Conservation (phyloP, 2,329 filamentous ascomycete genomes). For the Apiospora pterosperma region DNA sequence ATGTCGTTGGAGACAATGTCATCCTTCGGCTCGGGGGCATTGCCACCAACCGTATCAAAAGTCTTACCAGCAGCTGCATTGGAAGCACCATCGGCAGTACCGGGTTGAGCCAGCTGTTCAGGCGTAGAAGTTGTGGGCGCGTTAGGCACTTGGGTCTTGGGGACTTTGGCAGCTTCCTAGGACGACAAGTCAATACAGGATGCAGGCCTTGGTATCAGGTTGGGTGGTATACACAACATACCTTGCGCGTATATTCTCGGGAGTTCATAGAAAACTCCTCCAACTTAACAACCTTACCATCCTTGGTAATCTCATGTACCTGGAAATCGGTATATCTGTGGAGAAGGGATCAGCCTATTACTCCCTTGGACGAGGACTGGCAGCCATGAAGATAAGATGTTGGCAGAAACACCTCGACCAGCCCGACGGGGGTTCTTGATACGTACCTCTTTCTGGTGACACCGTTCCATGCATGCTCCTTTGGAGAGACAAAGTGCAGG, state of each 20-base stretch:
- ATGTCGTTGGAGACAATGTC: conserved; percentile 6
- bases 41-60: neutral
- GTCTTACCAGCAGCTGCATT: conserved; percentile 1
- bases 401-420: neutral
- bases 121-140: neutral
- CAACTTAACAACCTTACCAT: conserved; percentile 75
- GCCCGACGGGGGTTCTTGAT: neutral
- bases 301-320: conserved; percentile 80
- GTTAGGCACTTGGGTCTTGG: neutral
- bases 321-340: conserved; percentile 83
- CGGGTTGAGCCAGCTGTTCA: neutral
- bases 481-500: conserved; percentile 34
- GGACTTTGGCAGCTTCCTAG: neutral
- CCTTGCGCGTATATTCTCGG: conserved; percentile 14
- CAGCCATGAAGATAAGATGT: neutral
- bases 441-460: conserved; percentile 41
- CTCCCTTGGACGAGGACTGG: neutral
- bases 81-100: neutral
- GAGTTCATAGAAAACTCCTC: conserved; percentile 39
- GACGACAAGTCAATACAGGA: neutral
- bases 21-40: neutral
- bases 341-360: neutral
- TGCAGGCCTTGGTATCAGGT: neutral
- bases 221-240: neutral
- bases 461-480: conserved; percentile 39